These are phyloP conservation scores for Arthrobotrys musiformis DNA, from an alignment of 2,329 filamentous ascomycete genomes.

Conservation along the genomic window DNA sequence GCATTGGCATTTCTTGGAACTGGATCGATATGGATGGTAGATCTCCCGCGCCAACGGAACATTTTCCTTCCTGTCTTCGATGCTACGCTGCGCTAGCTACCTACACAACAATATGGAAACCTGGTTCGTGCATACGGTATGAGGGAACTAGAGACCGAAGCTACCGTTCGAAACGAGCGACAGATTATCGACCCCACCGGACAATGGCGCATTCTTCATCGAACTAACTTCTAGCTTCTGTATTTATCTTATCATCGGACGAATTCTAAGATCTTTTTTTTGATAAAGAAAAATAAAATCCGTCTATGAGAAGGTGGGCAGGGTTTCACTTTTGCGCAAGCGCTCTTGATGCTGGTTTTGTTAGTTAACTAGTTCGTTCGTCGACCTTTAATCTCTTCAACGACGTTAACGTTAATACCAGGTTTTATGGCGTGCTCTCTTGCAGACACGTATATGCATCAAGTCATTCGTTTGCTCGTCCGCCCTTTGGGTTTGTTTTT, in stretches of 20 bases:
- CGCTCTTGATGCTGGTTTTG: conserved; percentile 16
- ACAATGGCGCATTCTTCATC: background rate
- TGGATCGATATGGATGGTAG: conserved; percentile 53
- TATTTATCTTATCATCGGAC: conserved; percentile 43
- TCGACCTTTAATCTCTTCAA: background rate
- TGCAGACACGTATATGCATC: background rate
- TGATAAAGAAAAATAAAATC: conserved; percentile 4
- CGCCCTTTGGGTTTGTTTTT: background rate
- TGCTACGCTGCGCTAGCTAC: background rate
- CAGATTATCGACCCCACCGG: background rate
- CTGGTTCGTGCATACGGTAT: conserved; percentile 10
- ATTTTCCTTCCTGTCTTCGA: conserved; percentile 13
- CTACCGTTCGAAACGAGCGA: background rate
- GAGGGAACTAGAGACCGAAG: background rate
- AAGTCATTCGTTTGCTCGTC: background rate
- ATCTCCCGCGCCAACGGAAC: conserved; percentile 43
- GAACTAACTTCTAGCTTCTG: conserved; percentile 27
- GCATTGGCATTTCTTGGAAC: conserved; percentile 53
- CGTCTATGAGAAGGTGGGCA: background rate
- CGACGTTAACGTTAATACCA: background rate
- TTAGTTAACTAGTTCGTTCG: conserved; percentile 16
- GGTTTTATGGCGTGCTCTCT: conserved; percentile 5
- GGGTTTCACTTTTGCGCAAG: background rate
- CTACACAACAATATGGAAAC: background rate
- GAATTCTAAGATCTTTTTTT: conserved; percentile 19